Evolutionary conservation across 768 basidiomycete species (phyloP).

Genomic region (Leccinum subgranulosum): DNA sequence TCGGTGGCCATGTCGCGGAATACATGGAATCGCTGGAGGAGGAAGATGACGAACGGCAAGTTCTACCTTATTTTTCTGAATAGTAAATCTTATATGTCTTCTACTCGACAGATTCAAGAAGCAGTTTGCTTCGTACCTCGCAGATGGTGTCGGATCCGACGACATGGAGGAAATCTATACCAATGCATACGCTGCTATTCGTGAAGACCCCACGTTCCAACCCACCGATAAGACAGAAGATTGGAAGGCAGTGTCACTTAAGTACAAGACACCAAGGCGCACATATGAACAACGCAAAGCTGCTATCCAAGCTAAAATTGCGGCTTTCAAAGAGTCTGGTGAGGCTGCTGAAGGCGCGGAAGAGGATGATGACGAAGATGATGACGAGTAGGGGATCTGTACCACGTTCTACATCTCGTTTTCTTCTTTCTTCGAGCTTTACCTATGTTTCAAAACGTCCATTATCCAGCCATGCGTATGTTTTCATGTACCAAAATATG

Average conservation of each 20-base stretch:
- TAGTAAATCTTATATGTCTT: constrained; percentile 3
- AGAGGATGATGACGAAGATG: constrained; percentile 38
- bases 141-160: constrained; percentile 91
- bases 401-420: not conserved
- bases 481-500: constrained; percentile 12
- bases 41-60: constrained; percentile 95
- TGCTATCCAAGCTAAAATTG: constrained; percentile 84
- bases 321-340: constrained; percentile 77
- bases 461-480: constrained; percentile 18
- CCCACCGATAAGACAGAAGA: constrained; percentile 85
- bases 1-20: constrained; percentile 95
- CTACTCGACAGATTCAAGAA: constrained; percentile 77
- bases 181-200: constrained; percentile 92
- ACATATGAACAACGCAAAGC: constrained; percentile 74
- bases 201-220: constrained; percentile 90
- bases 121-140: constrained; percentile 94
- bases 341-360: constrained; percentile 38
- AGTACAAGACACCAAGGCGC: constrained; percentile 67
- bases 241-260: constrained; percentile 85
- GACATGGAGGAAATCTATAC: constrained; percentile 97
- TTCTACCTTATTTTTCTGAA: constrained; percentile 1
- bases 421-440: not conserved
- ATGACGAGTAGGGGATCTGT: constrained; percentile 49
- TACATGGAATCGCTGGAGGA: constrained; percentile 99
- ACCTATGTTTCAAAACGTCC: constrained; percentile 11